phyloP scores from a whole-genome alignment of 1,284 basidiomycete genomes.

The Erythrobasidium hasegawianum region DNA sequence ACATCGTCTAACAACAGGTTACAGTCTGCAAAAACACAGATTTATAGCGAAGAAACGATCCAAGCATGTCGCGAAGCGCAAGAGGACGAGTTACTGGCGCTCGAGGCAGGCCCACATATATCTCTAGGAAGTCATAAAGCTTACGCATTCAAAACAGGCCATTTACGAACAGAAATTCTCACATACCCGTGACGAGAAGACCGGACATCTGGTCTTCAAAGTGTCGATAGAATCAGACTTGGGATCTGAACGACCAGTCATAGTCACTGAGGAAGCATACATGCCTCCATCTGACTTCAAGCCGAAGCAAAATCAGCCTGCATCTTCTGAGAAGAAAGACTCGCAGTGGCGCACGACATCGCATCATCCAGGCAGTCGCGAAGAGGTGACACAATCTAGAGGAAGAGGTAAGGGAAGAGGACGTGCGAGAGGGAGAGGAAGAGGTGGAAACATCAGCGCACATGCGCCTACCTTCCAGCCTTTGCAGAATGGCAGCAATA shows the following conservation, averaged over 20 bases:
- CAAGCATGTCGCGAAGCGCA: conserved; percentile 37
- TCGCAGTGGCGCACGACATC: neutral
- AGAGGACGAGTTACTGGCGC: conserved; percentile 39
- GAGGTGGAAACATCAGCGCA: neutral
- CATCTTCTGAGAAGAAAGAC: neutral
- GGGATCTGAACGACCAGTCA: conserved; percentile 26
- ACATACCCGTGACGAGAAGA: conserved; percentile 18
- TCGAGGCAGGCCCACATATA: conserved; percentile 34
- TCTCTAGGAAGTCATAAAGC: too few relatives aligned
- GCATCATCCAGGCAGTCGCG: neutral
- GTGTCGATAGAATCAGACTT: conserved; percentile 35
- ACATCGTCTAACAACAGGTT: too few relatives aligned
- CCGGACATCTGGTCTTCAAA: conserved; percentile 13
- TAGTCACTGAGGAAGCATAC: conserved; percentile 31
- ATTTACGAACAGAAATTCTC: conserved; percentile 38
- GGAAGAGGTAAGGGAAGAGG: neutral
- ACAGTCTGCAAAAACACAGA: neutral
- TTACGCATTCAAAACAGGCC: too few relatives aligned
- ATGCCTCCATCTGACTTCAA: conserved; percentile 3
- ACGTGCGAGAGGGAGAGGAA: neutral
- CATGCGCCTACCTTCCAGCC: neutral
- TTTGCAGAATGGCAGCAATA: neutral
- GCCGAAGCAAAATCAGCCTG: neutral
- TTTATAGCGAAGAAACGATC: conserved; percentile 17
- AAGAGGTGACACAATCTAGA: neutral